Conservation (phyloP, 1,284 basidiomycete genomes). For the Apiotrichum mycotoxinovorans region DNA sequence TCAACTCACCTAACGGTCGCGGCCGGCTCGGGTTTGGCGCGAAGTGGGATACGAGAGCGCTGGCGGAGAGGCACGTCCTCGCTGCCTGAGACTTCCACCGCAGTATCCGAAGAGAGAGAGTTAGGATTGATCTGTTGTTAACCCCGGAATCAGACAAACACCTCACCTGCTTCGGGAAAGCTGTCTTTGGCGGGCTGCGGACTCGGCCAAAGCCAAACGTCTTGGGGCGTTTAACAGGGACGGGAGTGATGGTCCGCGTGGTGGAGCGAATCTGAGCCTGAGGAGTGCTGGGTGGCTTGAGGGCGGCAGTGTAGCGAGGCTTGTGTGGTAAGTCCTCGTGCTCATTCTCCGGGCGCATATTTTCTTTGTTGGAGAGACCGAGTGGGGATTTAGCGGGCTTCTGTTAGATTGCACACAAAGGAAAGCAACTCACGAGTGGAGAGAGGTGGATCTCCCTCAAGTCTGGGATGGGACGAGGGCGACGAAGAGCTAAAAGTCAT, state of each 20-base stretch:
- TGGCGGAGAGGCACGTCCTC: no score
- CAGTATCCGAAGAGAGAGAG: no score
- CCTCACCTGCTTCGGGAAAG: neutral
- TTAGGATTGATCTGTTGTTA: no score
- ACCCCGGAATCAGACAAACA: no score
- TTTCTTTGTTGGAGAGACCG: neutral
- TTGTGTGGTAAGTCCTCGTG: neutral
- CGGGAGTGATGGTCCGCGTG: neutral
- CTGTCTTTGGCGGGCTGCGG: neutral
- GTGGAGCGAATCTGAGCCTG: neutral
- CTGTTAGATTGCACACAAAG: neutral
- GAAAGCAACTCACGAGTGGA: slow-evolving; percentile 18
- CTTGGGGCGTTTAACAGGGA: neutral
- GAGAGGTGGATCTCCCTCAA: slow-evolving; percentile 29
- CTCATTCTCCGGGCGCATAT: neutral
- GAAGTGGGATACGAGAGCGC: no score
- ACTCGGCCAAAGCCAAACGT: neutral
- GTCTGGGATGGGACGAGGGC: neutral
- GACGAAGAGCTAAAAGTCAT: no score
- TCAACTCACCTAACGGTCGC: no score
- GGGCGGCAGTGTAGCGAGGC: neutral
- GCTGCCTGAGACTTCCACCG: no score
- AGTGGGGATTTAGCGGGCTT: neutral
- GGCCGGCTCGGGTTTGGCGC: no score
- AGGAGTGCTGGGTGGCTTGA: neutral